These are phyloP conservation scores for Gamsiella multidivaricata DNA, from an alignment of 192 early-diverging fungal genomes.

Conservation along the genomic window DNA sequence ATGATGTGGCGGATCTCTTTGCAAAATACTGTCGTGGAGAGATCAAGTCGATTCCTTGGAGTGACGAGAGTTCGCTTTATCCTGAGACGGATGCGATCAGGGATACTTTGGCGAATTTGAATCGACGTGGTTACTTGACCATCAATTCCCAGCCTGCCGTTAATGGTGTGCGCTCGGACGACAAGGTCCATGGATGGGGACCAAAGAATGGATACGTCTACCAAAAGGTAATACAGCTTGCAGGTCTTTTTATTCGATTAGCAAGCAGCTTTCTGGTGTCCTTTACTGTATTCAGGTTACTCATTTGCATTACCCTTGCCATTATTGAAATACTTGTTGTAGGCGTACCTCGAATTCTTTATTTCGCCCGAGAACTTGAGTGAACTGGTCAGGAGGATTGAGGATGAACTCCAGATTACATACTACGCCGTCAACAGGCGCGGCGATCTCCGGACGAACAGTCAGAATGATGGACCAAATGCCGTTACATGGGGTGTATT, in stretches of 20 bases:
- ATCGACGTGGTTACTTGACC: slow-evolving; percentile 85
- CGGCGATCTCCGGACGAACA: slow-evolving; percentile 94
- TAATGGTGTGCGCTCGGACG: slow-evolving; percentile 82
- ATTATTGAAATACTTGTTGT: neutral
- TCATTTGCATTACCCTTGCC: too few species aligned
- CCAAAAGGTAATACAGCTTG: slow-evolving; percentile 74
- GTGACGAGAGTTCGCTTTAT: slow-evolving; percentile 75
- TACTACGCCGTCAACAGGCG: slow-evolving; percentile 90
- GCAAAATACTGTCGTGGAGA: slow-evolving; percentile 84
- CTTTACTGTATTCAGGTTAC: too few species aligned
- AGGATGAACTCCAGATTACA: slow-evolving; percentile 76
- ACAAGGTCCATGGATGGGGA: slow-evolving; percentile 92
- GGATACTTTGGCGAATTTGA: slow-evolving; percentile 74
- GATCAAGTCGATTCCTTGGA: slow-evolving; percentile 92
- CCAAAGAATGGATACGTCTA: slow-evolving; percentile 96
- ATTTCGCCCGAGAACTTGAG: slow-evolving; percentile 75
- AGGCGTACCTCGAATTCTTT: slow-evolving; percentile 97
- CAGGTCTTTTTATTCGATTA: too few species aligned
- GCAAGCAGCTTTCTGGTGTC: too few species aligned
- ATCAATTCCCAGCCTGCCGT: slow-evolving; percentile 98
- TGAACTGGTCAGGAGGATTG: slow-evolving; percentile 77
- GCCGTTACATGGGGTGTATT: slow-evolving; percentile 99
- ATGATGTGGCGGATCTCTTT: slow-evolving; percentile 84
- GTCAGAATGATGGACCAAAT: slow-evolving; percentile 85
- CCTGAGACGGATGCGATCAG: slow-evolving; percentile 80